Base-by-base conservation (phyloP, 768 basidiomycete genomes). In the Psilocybe tampanensis region DNA sequence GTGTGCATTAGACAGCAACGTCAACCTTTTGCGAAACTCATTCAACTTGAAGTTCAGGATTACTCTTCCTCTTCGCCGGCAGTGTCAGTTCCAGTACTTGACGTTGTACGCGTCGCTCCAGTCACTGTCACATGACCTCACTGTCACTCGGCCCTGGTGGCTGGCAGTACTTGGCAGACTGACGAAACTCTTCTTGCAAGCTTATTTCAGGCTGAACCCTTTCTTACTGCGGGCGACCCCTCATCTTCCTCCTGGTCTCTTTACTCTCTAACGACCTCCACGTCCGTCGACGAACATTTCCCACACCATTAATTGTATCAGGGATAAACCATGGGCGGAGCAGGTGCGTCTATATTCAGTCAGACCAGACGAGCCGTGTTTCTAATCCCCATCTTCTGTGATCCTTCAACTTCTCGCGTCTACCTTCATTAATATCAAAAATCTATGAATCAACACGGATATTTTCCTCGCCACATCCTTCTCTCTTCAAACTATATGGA, bases 301-400 rank as follows among this genome's bases (percentile, higher is more conserved):
- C 18, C 53, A 58, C 52, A 61, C 57, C 44, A 44, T 44, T 47
- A 48, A 34, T 47, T 41, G 15, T 39, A 48, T 60, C 24, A 66
- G 60, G 64, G 47, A 59, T 64, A 59, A 60, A 67, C 66, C 52
- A 78, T 78, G 77, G 72, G 75, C 55, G 74, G 76, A 61, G 75
- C 75, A 65, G 77, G 77, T 78, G 58, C 63, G 74, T 45, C 19
- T 3, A 11, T 48, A 24, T 56, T 59, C 21, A 42, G 8, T 12
- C 36, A 36, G 19, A 42, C 12, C 15, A 44, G n/a, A 42, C 32
- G 39, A 13, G 42, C 15, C 56, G 59, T 67, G 24, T 41, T n/a
- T 44, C 53, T 57, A 19, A 59, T 54, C 32, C 24, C 52, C 33
- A 5, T 39, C 36, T 39, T 52, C 19, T 54, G 23, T 26, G 18